A percentile compares a stretch with the other conserved stretches of the same genome.
Evolutionary conservation across 1,284 basidiomycete genomes (phyloP).

Genomic region (Pulveroboletus ridleyi): DNA sequence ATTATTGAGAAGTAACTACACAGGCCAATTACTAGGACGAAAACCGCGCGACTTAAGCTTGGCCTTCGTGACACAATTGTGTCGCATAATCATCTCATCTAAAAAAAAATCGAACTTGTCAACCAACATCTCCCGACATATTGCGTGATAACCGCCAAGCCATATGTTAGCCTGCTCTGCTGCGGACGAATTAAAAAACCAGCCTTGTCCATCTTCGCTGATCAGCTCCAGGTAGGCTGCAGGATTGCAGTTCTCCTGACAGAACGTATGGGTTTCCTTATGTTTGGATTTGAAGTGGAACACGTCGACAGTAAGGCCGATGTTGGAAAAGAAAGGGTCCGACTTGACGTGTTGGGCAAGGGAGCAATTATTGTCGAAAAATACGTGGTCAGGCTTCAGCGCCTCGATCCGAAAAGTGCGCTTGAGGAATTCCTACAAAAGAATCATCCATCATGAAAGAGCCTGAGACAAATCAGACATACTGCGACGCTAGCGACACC

Average conservation of each 20-base stretch:
- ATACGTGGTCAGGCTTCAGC: neutral
- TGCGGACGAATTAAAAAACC: too few species aligned
- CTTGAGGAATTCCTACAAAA: neutral
- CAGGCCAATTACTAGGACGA: neutral
- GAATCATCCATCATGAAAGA: too few species aligned
- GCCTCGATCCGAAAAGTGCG: neutral
- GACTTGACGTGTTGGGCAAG: neutral
- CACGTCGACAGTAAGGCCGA: neutral
- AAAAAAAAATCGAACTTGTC: slow-evolving; percentile 40
- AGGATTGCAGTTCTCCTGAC: too few species aligned
- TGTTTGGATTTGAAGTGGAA: neutral
- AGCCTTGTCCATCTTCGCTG: neutral
- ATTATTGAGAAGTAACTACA: too few species aligned
- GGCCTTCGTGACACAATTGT: slow-evolving; percentile 25
- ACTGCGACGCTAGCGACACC: too few species aligned
- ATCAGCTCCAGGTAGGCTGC: neutral
- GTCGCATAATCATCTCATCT: slow-evolving; percentile 43
- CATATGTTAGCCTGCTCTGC: too few species aligned
- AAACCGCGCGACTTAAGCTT: slow-evolving; percentile 9
- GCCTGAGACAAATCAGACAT: too few species aligned
- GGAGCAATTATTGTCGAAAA: too few species aligned
- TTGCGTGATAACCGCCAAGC: neutral
- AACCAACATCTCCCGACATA: slow-evolving; percentile 28
- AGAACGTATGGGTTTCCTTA: too few species aligned
- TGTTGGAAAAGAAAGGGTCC: neutral